Conservation (phyloP, 2,329 filamentous ascomycete genomes). For the Chrysosporium queenslandicum region DNA sequence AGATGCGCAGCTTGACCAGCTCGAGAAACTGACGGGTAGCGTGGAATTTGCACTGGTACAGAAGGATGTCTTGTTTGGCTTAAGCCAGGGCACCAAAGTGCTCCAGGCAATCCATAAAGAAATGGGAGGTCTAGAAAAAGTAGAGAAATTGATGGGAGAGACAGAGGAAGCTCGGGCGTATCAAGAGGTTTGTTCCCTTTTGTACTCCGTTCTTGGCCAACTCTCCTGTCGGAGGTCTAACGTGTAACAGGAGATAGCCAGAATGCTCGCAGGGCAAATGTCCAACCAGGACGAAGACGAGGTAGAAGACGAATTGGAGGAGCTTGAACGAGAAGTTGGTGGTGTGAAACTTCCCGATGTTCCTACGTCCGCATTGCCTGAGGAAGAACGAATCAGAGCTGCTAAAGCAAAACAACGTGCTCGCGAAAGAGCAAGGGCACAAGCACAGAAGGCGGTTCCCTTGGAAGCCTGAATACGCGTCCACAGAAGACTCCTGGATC, state of each 20-base stretch:
- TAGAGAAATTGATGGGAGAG: constrained; percentile 92
- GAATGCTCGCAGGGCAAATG: constrained; percentile 79
- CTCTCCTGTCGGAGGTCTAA: background rate
- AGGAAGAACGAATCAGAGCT: constrained; percentile 22
- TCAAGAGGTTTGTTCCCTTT: constrained; percentile 56
- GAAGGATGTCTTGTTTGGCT: constrained; percentile 86
- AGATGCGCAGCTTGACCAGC: constrained; percentile 83
- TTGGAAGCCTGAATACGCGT: constrained; percentile 25
- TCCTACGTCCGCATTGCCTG: constrained; percentile 28
- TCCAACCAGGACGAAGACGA: constrained; percentile 95
- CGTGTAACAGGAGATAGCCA: constrained; percentile 65
- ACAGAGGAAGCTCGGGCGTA: constrained; percentile 83
- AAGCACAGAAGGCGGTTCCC: constrained; percentile 12
- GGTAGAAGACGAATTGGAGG: constrained; percentile 87
- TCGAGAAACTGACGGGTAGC: constrained; percentile 76
- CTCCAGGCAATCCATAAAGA: constrained; percentile 85
- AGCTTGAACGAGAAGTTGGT: constrained; percentile 57
- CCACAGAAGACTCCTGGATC: no score
- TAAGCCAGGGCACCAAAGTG: constrained; percentile 84
- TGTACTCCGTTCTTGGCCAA: background rate
- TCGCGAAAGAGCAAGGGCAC: constrained; percentile 25
- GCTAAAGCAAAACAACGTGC: constrained; percentile 27
- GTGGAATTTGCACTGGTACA: constrained; percentile 96
- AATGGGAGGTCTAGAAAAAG: constrained; percentile 88
- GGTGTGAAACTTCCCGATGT: constrained; percentile 31